Conservation (phyloP, 768 basidiomycete species). For the Mycena capillaripes region DNA sequence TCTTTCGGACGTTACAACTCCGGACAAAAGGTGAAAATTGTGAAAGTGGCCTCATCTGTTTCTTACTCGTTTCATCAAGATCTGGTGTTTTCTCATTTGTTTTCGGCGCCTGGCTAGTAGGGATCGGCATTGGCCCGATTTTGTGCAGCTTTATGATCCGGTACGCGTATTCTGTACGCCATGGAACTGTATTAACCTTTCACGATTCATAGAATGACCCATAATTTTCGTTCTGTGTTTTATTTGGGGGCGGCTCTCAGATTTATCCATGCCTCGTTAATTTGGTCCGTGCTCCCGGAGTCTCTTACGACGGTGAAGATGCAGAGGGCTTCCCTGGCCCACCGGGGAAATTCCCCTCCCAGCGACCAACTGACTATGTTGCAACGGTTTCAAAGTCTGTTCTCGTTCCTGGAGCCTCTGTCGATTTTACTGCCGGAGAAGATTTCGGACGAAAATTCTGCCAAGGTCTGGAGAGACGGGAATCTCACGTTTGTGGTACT, state of each 20-base stretch:
- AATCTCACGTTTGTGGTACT: conserved; percentile 70
- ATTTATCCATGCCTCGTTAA: conserved; percentile 59
- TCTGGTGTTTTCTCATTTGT: conserved; percentile 75
- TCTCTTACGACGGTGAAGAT: conserved; percentile 72
- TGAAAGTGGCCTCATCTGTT: neutral
- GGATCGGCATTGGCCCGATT: conserved; percentile 83
- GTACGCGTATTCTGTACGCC: neutral
- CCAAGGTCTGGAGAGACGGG: conserved; percentile 71
- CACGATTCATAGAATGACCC: conserved; percentile 51
- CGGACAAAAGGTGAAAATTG: conserved; percentile 61
- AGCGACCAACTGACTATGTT: no score
- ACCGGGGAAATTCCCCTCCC: conserved; percentile 52
- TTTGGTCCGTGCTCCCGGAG: conserved; percentile 81
- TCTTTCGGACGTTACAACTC: conserved; percentile 74
- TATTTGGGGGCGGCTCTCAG: conserved; percentile 72
- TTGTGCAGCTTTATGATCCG: conserved; percentile 77
- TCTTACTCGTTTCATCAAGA: conserved; percentile 48
- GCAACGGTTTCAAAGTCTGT: conserved; percentile 59
- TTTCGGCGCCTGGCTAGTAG: conserved; percentile 77
- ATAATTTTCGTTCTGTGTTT: conserved; percentile 74
- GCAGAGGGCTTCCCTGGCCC: conserved; percentile 52
- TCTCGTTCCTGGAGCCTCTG: conserved; percentile 81
- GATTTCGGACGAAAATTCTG: conserved; percentile 34
- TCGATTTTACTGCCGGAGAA: conserved; percentile 68
- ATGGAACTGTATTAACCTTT: neutral